Base-by-base conservation (phyloP, 2,329 filamentous ascomycete genomes). In the Emmonsiellopsis sp. region DNA sequence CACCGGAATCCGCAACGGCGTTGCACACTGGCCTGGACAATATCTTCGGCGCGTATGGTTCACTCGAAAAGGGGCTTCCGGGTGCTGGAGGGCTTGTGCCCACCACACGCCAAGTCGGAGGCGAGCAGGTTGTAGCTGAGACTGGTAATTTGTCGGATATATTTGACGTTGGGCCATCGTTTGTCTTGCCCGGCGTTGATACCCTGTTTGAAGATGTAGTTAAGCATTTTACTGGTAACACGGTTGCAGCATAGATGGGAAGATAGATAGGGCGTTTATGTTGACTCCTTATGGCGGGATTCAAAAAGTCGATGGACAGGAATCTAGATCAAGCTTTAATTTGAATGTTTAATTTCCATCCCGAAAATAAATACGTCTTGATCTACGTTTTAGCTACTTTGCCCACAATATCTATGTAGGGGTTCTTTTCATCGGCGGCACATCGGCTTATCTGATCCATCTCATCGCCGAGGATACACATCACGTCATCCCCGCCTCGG, bases 141-240 rank as follows among this genome's bases (percentile, higher is more conserved):
- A n/a, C 49, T 8, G 51, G 51, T 21, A 44, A 39, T 14, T 57
- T 73, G 52, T 63, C 67, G 36, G 58, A 60, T 57, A 65, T 73
- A 6, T 72, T 73, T 58, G 65, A 66, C 47, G 62, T 67, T 34
- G 64, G 62, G 13, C 68, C 70, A 40, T 64, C 70, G 6, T 72
- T 70, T 60, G 65, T 66, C 46, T 57, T 71, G 53, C 69, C 70
- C 33, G 61, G 65, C 48, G 63, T 71, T 51, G 63, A 64, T 21
- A 61, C 66, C 48, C 58, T 73, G 40, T 72, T 73, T 53, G 64
- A 63, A 48, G 67, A 67, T 44, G 68, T 73, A 44, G 67, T 73
- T 49, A 63, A 67, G 56, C 61, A 62, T 40, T 56, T 68, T 49
- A 57, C 55, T n/a, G 56, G 56, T 2, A 55, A 48, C 31, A 32